phyloP scores from a whole-genome alignment of 2,329 filamentous ascomycete genomes.

The Huntiella bhutanensis region DNA sequence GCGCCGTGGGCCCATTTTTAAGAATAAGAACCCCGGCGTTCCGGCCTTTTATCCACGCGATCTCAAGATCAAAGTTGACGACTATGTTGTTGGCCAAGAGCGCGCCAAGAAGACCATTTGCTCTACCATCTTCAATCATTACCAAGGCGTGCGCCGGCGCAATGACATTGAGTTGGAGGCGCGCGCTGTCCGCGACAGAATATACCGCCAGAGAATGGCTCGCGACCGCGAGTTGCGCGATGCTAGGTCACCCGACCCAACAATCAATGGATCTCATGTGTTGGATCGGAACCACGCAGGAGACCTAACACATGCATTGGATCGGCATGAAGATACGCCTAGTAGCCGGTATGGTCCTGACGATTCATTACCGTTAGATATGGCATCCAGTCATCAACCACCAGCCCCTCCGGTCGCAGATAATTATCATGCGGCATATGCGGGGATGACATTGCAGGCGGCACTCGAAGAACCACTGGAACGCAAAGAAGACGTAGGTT shows the following conservation, averaged over 20 bases:
- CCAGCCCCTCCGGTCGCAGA: neutral
- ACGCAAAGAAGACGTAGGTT: slow-evolving; percentile 26
- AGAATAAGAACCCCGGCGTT: slow-evolving; percentile 33
- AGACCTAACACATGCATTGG: too few relatives aligned
- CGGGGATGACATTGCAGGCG: slow-evolving; percentile 2
- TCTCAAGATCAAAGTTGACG: slow-evolving; percentile 80
- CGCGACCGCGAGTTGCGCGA: slow-evolving; percentile 38
- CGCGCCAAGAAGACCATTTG: slow-evolving; percentile 86
- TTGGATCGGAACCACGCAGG: too few relatives aligned
- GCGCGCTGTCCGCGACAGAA: slow-evolving; percentile 38
- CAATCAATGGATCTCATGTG: neutral
- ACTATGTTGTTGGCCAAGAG: slow-evolving; percentile 92
- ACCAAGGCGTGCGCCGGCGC: slow-evolving; percentile 66
- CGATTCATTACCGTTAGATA: slow-evolving; percentile 16
- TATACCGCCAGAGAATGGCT: slow-evolving; percentile 50
- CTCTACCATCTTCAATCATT: slow-evolving; percentile 90
- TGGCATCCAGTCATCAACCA: neutral
- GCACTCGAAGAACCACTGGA: slow-evolving; percentile 25
- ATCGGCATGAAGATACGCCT: too few relatives aligned
- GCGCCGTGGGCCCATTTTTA: slow-evolving; percentile 41
- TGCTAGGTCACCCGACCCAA: slow-evolving; percentile 5
- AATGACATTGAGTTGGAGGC: slow-evolving; percentile 58
- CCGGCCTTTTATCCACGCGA: slow-evolving; percentile 45
- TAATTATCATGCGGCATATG: neutral
- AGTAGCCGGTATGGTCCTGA: slow-evolving; percentile 4